A percentile compares a stretch with the other conserved stretches of the same genome.
These are phyloP conservation scores for Stentor roeselii DNA, from an alignment of 73 alveolate genomes.

Conservation along the genomic window DNA sequence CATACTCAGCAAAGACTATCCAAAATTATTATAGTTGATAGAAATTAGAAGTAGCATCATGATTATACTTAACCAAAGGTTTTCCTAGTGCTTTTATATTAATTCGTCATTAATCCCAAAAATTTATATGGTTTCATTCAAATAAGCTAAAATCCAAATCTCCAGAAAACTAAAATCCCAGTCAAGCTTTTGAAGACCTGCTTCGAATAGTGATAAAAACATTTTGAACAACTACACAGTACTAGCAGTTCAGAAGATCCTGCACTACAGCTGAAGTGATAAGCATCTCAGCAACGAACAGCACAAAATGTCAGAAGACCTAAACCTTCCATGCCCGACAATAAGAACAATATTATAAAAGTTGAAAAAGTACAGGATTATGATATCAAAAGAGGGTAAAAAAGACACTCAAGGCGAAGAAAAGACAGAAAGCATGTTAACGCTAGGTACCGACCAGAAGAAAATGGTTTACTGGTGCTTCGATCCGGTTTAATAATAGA, in stretches of 20 bases:
- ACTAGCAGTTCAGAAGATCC: not conserved
- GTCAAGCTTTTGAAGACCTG: constrained; percentile 26
- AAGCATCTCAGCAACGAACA: not conserved
- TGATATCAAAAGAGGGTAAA: constrained; percentile 1
- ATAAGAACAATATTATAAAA: not conserved
- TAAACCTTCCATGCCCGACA: not conserved
- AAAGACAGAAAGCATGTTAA: constrained; percentile 1
- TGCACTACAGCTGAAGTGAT: not conserved
- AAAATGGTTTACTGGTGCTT: constrained; percentile 19
- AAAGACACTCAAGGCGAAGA: not conserved
- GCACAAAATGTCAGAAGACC: constrained; percentile 2
- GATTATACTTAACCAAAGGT: too few species aligned
- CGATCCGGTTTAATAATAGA: too few species aligned
- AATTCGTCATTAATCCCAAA: too few species aligned
- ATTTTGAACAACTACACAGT: not conserved
- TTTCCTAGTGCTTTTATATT: too few species aligned
- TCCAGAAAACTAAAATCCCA: not conserved
- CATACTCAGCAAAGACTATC: too few species aligned
- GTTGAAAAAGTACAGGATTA: not conserved
- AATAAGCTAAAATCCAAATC: too few species aligned
- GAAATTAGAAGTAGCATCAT: too few species aligned
- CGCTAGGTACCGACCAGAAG: constrained; percentile 1
- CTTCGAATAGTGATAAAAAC: not conserved
- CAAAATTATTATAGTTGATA: too few species aligned
- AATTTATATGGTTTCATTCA: too few species aligned